These are phyloP conservation scores for Cenchrus americanus DNA, from an alignment of 176 grass and related monocot genomes.

Conservation along the genomic window DNA sequence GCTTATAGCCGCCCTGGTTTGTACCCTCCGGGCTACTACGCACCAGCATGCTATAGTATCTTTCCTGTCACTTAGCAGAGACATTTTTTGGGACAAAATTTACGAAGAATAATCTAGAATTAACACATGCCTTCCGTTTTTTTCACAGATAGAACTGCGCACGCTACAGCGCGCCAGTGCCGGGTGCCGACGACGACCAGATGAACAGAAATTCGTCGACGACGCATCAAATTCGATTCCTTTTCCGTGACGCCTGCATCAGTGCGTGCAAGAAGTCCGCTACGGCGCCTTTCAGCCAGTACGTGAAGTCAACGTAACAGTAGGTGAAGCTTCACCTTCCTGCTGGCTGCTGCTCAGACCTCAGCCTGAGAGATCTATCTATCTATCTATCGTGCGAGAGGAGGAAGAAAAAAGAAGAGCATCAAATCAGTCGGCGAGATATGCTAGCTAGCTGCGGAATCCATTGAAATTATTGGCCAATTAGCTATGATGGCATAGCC, in stretches of 20 bases:
- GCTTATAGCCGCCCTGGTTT: neutral
- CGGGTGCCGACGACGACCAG: too few species aligned
- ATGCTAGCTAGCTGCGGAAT: neutral
- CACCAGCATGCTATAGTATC: neutral
- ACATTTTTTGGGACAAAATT: neutral
- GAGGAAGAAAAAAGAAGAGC: neutral
- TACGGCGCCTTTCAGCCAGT: neutral
- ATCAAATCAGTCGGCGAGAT: conserved; percentile 41
- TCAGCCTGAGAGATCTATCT: too few species aligned
- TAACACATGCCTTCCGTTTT: neutral
- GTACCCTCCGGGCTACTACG: neutral
- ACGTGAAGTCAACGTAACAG: conserved; percentile 36
- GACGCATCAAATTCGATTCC: neutral
- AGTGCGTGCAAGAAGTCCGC: neutral
- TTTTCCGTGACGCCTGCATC: too few species aligned
- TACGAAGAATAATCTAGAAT: neutral
- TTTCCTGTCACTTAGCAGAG: neutral
- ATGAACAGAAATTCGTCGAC: too few species aligned
- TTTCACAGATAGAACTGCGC: too few species aligned
- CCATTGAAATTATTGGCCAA: conserved; percentile 27
- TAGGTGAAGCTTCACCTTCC: conserved; percentile 43
- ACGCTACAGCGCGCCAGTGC: neutral
- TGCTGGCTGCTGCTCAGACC: neutral
- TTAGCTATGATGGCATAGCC: neutral
- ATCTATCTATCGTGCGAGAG: neutral